Evolutionary conservation across 2,329 filamentous ascomycete species (phyloP), one percentile per base, ranked within the genome.

Genomic region (Aschersonia sp.): DNA sequence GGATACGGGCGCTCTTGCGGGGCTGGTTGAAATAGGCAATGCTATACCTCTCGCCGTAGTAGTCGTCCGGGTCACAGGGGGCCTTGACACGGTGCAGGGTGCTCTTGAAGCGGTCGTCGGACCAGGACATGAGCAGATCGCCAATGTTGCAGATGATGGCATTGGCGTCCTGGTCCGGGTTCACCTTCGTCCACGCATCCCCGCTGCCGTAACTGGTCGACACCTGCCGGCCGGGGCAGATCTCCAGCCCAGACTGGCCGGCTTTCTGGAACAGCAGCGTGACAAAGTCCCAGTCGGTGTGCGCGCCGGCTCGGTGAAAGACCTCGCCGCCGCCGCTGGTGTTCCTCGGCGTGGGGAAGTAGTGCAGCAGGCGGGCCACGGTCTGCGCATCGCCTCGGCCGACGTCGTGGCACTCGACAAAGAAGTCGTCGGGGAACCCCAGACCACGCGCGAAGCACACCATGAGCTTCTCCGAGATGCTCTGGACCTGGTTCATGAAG

Each of bases 21-120:
- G 78, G 77, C 62, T 82, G 78, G 53, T 81, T 82, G 61, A 82
- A 82, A 55, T 75, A 83, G 6, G 79, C 79, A 57, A 83, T 77
- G 57, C 75, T 79, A 58, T 79, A 83, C 42, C 79, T 68, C 53
- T 74, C 70, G 5, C 76, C 76, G 54, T 72, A 82, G 57, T 72
- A 78, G 54, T 73, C 69, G 43, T 71, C 68, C 0, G 66, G 64
- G 53, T 80, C 74, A 31, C 62, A 68, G 0, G 78, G 78, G 1
- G 77, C 75, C 61, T 78, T 79, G 49, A 83, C 78, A 4, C 78
- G 70, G 60, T 83, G 79, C 47, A 80, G 77, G 0, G 78, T 81
- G 41, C 72, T 78, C 62, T 82, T 83, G 66, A 83, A 81, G 22
- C 78, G 70, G 58, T 83, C 80, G 56, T 83, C 79, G 31, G 71